phyloP scores from a whole-genome alignment of 148 eudicot genomes.

The Spergularia bocconei region DNA sequence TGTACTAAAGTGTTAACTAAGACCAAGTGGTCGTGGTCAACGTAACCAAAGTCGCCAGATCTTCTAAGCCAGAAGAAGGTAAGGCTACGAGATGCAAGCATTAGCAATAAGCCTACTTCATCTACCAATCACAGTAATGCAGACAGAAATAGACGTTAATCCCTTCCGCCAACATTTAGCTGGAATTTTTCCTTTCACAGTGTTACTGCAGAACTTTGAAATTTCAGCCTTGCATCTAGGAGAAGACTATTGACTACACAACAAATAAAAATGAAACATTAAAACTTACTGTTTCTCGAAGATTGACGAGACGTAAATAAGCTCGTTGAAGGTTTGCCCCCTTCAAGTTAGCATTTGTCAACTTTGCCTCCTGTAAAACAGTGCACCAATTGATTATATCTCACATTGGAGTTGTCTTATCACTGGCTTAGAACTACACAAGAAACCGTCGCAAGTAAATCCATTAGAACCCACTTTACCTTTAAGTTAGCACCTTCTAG shows the following conservation, averaged over 20 bases:
- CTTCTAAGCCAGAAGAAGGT: not conserved
- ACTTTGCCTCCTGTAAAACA: conserved; percentile 68
- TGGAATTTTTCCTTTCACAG: not conserved
- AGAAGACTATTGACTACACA: not conserved
- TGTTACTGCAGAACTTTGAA: not conserved
- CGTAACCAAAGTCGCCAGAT: not conserved
- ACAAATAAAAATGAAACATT: not conserved
- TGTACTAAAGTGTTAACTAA: not conserved
- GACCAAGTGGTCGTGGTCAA: not conserved
- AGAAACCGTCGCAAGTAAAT: not conserved
- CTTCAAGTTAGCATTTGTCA: conserved; percentile 72
- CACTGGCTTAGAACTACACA: not conserved
- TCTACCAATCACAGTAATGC: not conserved
- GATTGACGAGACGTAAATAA: conserved; percentile 83
- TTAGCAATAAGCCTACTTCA: too few species aligned
- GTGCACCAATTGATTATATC: not conserved
- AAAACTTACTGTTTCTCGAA: conserved; percentile 79
- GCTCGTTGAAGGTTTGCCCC: conserved; percentile 98
- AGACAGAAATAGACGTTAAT: not conserved
- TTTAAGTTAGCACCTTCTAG: conserved; percentile 94
- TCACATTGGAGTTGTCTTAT: not conserved
- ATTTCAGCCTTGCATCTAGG: not conserved
- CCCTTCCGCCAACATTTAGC: not conserved
- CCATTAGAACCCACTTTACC: conserved; percentile 39
- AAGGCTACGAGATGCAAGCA: not conserved